A percentile compares a stretch with the other conserved stretches of the same genome.
Evolutionary conservation across 2,329 filamentous ascomycete species (phyloP).

Genomic region (Beauveria brongniartii): DNA sequence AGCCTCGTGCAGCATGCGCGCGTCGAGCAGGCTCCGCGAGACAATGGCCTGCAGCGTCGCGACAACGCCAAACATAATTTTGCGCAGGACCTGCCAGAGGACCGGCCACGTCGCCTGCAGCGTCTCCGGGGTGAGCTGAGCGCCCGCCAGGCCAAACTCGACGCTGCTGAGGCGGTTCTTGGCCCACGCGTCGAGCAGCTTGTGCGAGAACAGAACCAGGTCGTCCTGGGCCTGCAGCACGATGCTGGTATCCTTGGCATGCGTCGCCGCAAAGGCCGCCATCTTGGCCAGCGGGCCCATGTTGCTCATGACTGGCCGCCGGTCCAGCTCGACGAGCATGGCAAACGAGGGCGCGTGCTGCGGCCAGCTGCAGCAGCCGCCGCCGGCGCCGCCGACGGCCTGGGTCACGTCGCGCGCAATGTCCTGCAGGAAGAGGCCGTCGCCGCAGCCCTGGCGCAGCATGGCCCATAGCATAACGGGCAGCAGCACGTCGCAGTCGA

Average conservation of each 20-base stretch:
- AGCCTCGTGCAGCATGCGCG: constrained; percentile 33
- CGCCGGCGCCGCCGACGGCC: constrained; percentile 19
- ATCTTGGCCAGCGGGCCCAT: constrained; percentile 61
- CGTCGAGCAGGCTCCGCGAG: constrained; percentile 51
- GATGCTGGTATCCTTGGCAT: constrained; percentile 34
- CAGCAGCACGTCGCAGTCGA: constrained; percentile 63
- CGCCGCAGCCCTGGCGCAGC: constrained; percentile 65
- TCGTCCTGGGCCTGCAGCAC: constrained; percentile 51
- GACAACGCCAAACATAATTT: constrained; percentile 66
- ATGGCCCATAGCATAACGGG: constrained; percentile 61
- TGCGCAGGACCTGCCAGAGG: constrained; percentile 68
- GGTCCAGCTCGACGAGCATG: constrained; percentile 49
- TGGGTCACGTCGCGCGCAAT: constrained; percentile 61
- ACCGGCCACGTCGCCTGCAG: constrained; percentile 57
- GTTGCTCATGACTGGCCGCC: constrained; percentile 53
- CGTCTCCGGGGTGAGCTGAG: constrained; percentile 57
- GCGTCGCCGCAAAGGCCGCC: constrained; percentile 54
- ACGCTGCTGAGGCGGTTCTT: constrained; percentile 65
- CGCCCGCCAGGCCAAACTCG: constrained; percentile 57
- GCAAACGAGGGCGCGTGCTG: constrained; percentile 50
- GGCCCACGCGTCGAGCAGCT: constrained; percentile 64
- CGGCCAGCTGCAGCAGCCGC: constrained; percentile 52
- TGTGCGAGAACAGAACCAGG: constrained; percentile 58
- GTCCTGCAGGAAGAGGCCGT: constrained; percentile 64
- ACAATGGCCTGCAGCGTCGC: constrained; percentile 68